Conservation (phyloP, 2,329 filamentous ascomycete genomes). For the Aspergillus caelatus region DNA sequence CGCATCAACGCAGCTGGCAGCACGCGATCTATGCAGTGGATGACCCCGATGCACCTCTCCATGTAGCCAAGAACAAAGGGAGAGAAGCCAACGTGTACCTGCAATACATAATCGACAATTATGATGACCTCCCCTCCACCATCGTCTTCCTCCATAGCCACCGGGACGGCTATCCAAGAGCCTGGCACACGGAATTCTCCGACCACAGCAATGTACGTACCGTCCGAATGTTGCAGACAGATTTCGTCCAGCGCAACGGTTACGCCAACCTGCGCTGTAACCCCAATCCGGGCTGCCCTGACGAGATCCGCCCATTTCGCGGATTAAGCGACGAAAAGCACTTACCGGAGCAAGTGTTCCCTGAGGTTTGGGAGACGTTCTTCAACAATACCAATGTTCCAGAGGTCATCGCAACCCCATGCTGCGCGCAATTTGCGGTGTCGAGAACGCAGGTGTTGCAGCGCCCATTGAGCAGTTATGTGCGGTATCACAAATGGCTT, state of each 20-base stretch:
- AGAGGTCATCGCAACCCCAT: slow-evolving; percentile 56
- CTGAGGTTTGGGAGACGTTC: slow-evolving; percentile 30
- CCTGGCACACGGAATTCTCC: slow-evolving; percentile 60
- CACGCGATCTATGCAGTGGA: slow-evolving; percentile 47
- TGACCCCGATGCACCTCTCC: slow-evolving; percentile 27
- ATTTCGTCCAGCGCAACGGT: slow-evolving; percentile 54
- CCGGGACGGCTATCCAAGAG: slow-evolving; percentile 39
- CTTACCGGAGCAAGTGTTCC: slow-evolving; percentile 29
- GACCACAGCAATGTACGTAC: slow-evolving; percentile 56
- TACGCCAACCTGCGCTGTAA: slow-evolving; percentile 63
- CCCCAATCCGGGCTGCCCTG: slow-evolving; percentile 37
- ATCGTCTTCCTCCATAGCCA: slow-evolving; percentile 61
- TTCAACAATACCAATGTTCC: slow-evolving; percentile 47
- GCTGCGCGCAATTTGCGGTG: slow-evolving; percentile 67
- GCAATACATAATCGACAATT: slow-evolving; percentile 50
- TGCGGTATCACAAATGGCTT: slow-evolving; percentile 61
- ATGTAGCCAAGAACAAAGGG: slow-evolving; percentile 42
- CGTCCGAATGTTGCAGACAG: slow-evolving; percentile 51
- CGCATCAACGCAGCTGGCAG: slow-evolving; percentile 41
- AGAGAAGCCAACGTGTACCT: slow-evolving; percentile 49
- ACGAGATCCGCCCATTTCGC: slow-evolving; percentile 35
- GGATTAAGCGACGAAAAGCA: slow-evolving; percentile 17
- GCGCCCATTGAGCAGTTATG: slow-evolving; percentile 56
- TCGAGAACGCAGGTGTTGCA: slow-evolving; percentile 54
- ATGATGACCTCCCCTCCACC: slow-evolving; percentile 52